Percentiles rank a stretch among this genome's conserved stretches.
Conservation (phyloP, 2,329 filamentous ascomycete species). For the Pseudopithomyces chartarum region DNA sequence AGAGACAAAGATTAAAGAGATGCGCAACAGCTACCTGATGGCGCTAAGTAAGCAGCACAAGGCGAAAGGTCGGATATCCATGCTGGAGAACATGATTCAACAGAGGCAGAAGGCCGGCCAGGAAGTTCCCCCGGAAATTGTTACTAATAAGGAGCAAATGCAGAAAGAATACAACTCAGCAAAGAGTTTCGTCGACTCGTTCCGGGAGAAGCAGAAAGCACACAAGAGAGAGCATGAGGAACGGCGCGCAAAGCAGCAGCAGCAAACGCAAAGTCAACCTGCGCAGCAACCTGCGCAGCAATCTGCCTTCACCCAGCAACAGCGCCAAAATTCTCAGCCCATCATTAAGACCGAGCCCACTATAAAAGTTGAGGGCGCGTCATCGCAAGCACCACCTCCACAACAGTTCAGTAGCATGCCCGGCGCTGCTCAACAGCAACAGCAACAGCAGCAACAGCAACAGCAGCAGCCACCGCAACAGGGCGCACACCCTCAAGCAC, state of each 20-base stretch:
- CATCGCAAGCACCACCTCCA: constrained; percentile 27
- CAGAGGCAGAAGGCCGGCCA: constrained; percentile 38
- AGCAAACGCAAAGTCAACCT: constrained; percentile 18
- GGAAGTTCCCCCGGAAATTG: constrained; percentile 38
- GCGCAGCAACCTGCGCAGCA: constrained; percentile 20
- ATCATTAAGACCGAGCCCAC: constrained; percentile 40
- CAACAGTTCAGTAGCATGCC: constrained; percentile 34
- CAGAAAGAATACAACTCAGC: constrained; percentile 36
- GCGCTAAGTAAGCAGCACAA: constrained; percentile 40
- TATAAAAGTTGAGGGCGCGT: constrained; percentile 43
- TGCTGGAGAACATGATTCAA: constrained; percentile 33
- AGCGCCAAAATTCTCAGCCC: constrained; percentile 34
- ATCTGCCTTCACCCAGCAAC: constrained; percentile 27
- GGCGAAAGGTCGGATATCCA: constrained; percentile 29
- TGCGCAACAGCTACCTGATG: constrained; percentile 41
- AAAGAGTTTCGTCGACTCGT: constrained; percentile 42
- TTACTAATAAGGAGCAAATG: constrained; percentile 29
- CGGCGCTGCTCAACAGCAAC: constrained; percentile 7
- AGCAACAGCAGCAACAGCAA: constrained; percentile 20
- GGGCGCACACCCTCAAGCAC: constrained; percentile 17
- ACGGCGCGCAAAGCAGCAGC: constrained; percentile 39
- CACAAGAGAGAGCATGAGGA: constrained; percentile 40
- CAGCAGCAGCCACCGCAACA: constrained; percentile 9
- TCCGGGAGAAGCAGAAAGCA: constrained; percentile 39
- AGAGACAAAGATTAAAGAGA: constrained; percentile 42